Conservation (phyloP, 1,284 basidiomycete species). For the Psilocybe mexicana region DNA sequence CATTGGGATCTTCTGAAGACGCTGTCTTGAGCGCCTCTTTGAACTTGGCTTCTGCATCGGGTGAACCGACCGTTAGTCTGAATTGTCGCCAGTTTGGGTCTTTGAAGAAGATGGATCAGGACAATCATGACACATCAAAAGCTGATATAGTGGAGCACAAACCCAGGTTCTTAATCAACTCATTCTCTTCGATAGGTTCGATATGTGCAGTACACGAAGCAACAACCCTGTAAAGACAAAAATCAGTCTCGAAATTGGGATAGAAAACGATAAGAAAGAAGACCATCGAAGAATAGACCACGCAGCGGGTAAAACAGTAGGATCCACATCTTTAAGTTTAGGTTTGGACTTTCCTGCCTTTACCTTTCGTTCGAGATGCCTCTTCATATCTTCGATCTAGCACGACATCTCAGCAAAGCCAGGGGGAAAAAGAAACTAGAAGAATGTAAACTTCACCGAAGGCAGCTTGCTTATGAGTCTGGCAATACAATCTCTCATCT, state of each 20-base stretch:
- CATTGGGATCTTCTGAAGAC: conserved; percentile 36
- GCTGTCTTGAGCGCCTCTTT: conserved; percentile 42
- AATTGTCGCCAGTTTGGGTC: conserved; percentile 56
- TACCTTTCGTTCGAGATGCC: conserved; percentile 49
- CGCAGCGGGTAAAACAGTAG: conserved; percentile 49
- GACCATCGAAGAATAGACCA: conserved; percentile 65
- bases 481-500: conserved; percentile 50
- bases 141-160: conserved; percentile 8
- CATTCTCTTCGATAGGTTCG: conserved; percentile 54
- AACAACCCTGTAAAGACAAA: conserved; percentile 45
- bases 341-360: conserved; percentile 48
- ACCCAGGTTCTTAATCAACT: conserved; percentile 54
- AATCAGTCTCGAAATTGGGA: neutral
- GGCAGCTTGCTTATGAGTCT: conserved; percentile 49
- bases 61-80: conserved; percentile 63
- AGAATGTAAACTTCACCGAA: conserved; percentile 31
- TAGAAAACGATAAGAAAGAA: conserved; percentile 10
- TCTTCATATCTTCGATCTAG: conserved; percentile 56
- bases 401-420: neutral
- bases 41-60: conserved; percentile 66
- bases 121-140: neutral
- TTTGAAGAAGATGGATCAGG: conserved; percentile 21
- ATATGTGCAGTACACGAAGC: conserved; percentile 67
- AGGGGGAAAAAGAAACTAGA: conserved; percentile 9
- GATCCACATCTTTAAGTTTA: conserved; percentile 49